Conservation (phyloP, 805 yeast genomes). For the Saccharomycopsis sp. region DNA sequence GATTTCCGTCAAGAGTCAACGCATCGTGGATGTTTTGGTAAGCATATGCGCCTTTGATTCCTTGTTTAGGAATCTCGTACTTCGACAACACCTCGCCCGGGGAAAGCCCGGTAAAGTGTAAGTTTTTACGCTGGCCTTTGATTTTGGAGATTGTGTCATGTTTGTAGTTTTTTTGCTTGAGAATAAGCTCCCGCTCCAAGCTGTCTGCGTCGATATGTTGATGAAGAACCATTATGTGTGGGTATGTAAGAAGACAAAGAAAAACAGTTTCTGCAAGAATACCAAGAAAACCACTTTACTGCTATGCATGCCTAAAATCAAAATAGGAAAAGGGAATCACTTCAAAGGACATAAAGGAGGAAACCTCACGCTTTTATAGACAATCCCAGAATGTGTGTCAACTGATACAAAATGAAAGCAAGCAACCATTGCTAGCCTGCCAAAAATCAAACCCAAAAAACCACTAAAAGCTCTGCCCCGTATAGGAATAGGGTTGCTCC, state of each 20-base stretch:
- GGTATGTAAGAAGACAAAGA: neutral
- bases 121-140: neutral
- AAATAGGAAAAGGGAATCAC: neutral
- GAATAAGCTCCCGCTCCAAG: constrained; percentile 27
- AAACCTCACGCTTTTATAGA: neutral
- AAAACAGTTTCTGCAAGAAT: neutral
- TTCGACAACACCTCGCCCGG: constrained; percentile 34
- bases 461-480: neutral
- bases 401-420: neutral
- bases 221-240: constrained; percentile 19
- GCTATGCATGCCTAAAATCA: neutral
- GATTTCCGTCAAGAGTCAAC: constrained; percentile 74
- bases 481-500: neutral
- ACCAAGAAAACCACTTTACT: neutral
- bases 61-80: constrained; percentile 52
- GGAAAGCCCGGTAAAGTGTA: constrained; percentile 3
- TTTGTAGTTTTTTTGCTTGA: constrained; percentile 5
- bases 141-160: neutral
- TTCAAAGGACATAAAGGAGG: neutral
- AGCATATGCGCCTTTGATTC: constrained; percentile 46
- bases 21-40: constrained; percentile 65
- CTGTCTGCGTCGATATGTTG: constrained; percentile 39
- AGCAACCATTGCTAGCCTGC: neutral
- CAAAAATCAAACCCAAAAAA: neutral
- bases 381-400: neutral